These are phyloP conservation scores for Jasminum sambac DNA, from an alignment of 257 asterid species.

Conservation along the genomic window DNA sequence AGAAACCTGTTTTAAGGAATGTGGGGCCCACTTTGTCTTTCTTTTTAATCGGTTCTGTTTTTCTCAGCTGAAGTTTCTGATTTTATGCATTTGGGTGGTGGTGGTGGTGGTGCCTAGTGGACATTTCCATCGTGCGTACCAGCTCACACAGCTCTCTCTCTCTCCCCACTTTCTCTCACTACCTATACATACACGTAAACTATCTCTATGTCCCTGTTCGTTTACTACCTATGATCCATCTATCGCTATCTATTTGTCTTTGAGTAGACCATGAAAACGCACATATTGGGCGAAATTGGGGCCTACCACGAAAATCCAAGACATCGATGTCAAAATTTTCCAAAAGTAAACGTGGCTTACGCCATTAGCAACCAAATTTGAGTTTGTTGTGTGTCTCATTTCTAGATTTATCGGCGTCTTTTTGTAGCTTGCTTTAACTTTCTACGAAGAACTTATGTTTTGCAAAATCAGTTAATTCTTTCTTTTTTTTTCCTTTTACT, in stretches of 20 bases:
- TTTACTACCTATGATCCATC: background rate
- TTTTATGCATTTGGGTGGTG: constrained; percentile 16
- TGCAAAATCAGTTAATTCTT: constrained; percentile 34
- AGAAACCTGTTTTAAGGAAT: constrained; percentile 17
- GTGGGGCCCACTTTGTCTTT: constrained; percentile 32
- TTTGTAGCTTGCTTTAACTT: constrained; percentile 22
- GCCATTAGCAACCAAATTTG: constrained; percentile 31
- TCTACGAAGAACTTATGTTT: constrained; percentile 14
- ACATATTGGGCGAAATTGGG: constrained; percentile 32
- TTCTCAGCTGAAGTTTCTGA: constrained; percentile 30
- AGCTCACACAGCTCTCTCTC: constrained; percentile 33
- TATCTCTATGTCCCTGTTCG: background rate
- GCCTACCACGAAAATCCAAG: constrained; percentile 29
- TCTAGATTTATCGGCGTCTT: constrained; percentile 6
- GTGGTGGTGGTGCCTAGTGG: constrained; percentile 28
- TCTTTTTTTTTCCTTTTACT: background rate
- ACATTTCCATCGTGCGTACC: constrained; percentile 39
- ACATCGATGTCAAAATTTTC: constrained; percentile 21
- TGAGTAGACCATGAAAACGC: constrained; percentile 35
- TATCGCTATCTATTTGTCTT: constrained; percentile 16
- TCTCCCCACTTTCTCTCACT: constrained; percentile 19
- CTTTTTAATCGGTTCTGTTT: constrained; percentile 1
- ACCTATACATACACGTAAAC: constrained; percentile 3
- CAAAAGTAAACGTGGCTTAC: constrained; percentile 48
- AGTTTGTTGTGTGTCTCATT: constrained; percentile 25